Conservation (phyloP, 441 rosid genomes). For the Theobroma grandiflorum region DNA sequence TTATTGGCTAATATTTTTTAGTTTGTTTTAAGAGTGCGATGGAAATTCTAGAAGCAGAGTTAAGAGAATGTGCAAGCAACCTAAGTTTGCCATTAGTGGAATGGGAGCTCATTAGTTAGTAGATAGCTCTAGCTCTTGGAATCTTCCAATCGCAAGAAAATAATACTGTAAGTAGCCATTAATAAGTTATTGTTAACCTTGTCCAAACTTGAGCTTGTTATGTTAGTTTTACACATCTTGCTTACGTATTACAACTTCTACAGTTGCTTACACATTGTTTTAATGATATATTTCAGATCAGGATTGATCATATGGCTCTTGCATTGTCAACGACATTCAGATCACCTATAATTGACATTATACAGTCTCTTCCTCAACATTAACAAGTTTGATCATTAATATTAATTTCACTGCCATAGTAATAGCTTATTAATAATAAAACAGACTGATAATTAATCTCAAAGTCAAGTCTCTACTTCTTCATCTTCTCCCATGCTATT, state of each 20-base stretch:
- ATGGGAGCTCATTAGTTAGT: slow-evolving; percentile 27
- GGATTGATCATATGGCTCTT: slow-evolving; percentile 79
- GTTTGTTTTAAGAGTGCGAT: too few relatives aligned
- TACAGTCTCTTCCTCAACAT: too few relatives aligned
- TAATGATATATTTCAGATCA: slow-evolving; percentile 50
- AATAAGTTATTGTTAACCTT: neutral
- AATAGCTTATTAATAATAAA: neutral
- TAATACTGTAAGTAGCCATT: slow-evolving; percentile 23
- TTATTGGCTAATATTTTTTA: too few relatives aligned
- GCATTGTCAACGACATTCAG: slow-evolving; percentile 79
- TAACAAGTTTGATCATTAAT: too few relatives aligned
- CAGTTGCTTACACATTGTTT: too few relatives aligned
- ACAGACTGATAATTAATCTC: neutral
- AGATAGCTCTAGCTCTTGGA: slow-evolving; percentile 35
- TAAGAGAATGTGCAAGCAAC: too few relatives aligned
- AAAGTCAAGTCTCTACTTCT: neutral
- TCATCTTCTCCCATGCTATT: slow-evolving; percentile 3
- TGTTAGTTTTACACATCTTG: too few relatives aligned
- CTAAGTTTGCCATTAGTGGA: slow-evolving; percentile 8
- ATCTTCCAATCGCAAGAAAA: slow-evolving; percentile 23
- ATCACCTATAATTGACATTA: slow-evolving; percentile 54
- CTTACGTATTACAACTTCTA: too few relatives aligned
- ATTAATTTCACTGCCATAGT: slow-evolving; percentile 33
- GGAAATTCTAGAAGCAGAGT: too few relatives aligned
- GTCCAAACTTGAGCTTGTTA: too few relatives aligned